Percentiles rank a stretch among this genome's conserved stretches.
Conservation (phyloP, 768 basidiomycete species). For the Lactarius evosmus region DNA sequence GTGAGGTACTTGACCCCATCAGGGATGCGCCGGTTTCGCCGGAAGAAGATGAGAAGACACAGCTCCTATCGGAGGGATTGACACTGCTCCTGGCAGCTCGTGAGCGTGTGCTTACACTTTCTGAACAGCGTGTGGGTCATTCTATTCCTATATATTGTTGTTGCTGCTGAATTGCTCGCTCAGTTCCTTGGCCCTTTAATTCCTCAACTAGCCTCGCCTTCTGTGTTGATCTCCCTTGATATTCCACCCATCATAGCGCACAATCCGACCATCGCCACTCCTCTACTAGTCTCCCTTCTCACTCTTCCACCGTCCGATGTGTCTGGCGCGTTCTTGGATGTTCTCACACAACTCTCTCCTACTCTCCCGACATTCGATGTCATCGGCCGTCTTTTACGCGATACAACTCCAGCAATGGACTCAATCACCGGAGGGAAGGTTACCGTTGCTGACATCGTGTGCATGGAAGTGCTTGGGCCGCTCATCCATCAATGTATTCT, state of each 20-base stretch:
- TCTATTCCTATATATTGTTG: conserved; percentile 5
- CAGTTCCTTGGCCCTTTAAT: conserved; percentile 54
- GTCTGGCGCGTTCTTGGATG: conserved; percentile 55
- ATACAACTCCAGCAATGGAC: conserved; percentile 49
- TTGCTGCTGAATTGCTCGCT: neutral
- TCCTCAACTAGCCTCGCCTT: conserved; percentile 41
- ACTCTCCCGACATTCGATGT: conserved; percentile 72
- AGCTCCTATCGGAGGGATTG: conserved; percentile 59
- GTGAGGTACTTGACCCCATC: neutral
- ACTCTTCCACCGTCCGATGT: conserved; percentile 37
- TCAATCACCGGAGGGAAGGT: conserved; percentile 44
- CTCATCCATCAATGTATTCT: conserved; percentile 69
- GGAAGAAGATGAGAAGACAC: conserved; percentile 57
- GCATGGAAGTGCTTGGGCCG: conserved; percentile 60
- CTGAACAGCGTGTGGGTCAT: conserved; percentile 65
- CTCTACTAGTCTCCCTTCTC: conserved; percentile 59
- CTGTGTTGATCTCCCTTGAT: conserved; percentile 66
- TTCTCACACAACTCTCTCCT: conserved; percentile 63
- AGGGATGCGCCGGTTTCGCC: conserved; percentile 35
- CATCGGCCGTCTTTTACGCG: conserved; percentile 62
- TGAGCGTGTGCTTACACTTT: conserved; percentile 66
- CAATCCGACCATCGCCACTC: conserved; percentile 69
- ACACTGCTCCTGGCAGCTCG: conserved; percentile 65
- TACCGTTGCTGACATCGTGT: conserved; percentile 62
- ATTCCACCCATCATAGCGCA: conserved; percentile 59